Conservation (phyloP, 1,139 yeast species). For the Citeromyces siamensis region DNA sequence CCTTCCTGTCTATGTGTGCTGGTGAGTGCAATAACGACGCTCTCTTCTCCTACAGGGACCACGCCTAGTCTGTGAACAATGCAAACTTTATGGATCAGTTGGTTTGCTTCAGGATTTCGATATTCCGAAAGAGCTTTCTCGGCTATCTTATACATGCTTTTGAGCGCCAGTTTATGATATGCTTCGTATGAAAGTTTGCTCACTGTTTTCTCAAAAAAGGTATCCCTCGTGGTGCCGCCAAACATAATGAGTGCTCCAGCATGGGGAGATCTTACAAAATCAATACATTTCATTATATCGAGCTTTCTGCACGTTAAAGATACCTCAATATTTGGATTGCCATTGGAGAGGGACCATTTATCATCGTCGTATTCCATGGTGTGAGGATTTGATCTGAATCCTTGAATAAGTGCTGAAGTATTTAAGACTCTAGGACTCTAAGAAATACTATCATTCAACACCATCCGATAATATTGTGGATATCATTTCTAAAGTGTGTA, state of each 20-base stretch:
- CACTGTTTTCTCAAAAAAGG: constrained; percentile 26
- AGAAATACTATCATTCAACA: too few relatives aligned
- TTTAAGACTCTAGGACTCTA: too few relatives aligned
- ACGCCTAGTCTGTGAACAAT: constrained; percentile 29
- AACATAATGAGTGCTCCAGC: constrained; percentile 36
- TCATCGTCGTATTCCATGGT: background rate
- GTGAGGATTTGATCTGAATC: background rate
- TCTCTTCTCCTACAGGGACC: constrained; percentile 33
- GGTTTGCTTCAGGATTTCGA: constrained; percentile 8
- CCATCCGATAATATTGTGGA: too few relatives aligned
- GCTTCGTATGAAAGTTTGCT: constrained; percentile 27
- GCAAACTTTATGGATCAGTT: constrained; percentile 21
- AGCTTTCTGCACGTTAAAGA: constrained; percentile 14
- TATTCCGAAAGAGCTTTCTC: constrained; percentile 18
- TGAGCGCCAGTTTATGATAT: constrained; percentile 25
- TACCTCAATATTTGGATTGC: constrained; percentile 8
- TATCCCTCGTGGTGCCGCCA: constrained; percentile 34
- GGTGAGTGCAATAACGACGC: constrained; percentile 29
- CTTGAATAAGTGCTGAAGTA: too few relatives aligned
- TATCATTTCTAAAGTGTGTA: too few relatives aligned
- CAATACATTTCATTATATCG: constrained; percentile 11
- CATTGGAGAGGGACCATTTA: constrained; percentile 1
- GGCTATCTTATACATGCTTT: constrained; percentile 22
- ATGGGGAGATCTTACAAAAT: constrained; percentile 18
- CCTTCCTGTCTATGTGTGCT: constrained; percentile 33